These are phyloP conservation scores for Tetradesmus obliquus DNA, from an alignment of 139 green algal genomes.

Conservation along the genomic window DNA sequence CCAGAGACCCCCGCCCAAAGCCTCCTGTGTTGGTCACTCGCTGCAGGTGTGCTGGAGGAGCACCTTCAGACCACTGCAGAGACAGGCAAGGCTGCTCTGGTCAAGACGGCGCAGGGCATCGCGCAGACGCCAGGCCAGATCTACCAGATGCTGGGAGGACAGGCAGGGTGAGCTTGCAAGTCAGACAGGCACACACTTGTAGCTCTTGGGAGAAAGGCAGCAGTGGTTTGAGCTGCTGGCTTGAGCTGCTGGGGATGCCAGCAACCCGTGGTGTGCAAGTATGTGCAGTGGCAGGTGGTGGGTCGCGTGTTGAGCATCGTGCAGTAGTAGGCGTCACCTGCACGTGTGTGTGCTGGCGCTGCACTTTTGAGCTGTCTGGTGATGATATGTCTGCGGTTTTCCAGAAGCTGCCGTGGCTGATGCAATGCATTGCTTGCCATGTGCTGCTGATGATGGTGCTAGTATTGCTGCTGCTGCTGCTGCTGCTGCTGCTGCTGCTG, in stretches of 20 bases:
- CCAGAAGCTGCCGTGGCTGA: too few species aligned
- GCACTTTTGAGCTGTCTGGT: background rate
- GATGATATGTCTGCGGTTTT: background rate
- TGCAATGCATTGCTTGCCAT: too few species aligned
- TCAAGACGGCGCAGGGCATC: slow-evolving; percentile 50
- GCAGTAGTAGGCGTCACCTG: too few species aligned
- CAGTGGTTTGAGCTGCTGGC: background rate
- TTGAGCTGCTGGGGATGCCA: too few species aligned
- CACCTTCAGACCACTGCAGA: slow-evolving; percentile 54
- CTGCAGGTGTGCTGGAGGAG: slow-evolving; percentile 51
- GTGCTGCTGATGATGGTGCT: background rate
- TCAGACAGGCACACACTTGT: background rate
- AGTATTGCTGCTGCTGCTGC: background rate
- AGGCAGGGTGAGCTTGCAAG: background rate
- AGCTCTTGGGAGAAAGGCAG: too few species aligned
- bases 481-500: background rate
- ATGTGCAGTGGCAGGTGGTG: too few species aligned
- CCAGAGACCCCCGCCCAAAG: too few species aligned
- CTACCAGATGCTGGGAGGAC: slow-evolving; percentile 31
- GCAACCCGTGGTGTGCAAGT: too few species aligned
- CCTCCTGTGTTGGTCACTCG: background rate
- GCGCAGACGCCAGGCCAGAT: slow-evolving; percentile 48
- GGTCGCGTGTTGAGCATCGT: too few species aligned
- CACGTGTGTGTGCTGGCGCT: background rate
- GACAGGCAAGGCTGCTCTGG: slow-evolving; percentile 44